Evolutionary conservation across 2,329 filamentous ascomycete genomes (phyloP), one percentile per base, ranked within the genome.

Genomic region (Cladophialophora immunda): DNA sequence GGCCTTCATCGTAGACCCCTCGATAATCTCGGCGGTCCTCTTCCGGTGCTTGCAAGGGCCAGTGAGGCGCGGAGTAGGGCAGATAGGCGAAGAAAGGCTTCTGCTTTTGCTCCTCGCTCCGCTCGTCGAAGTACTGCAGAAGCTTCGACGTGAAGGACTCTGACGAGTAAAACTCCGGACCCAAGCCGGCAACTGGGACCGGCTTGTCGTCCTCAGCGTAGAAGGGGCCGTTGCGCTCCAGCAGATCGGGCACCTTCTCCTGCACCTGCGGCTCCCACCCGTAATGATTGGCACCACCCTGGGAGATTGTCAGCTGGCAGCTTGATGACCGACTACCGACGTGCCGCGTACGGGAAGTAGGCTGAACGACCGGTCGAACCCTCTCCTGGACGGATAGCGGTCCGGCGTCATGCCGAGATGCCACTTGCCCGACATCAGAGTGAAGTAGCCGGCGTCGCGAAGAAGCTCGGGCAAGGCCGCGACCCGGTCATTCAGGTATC

Each of bases 51-150:
- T 89, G 87, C 6, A 89, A 76, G 1, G 87, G 87, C 87, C 87
- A 89, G 70, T 89, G 87, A 1, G 87, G 87, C 0, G 87, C 87
- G 0, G 86, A 87, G 74, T 88, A 89, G 1, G 87, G 86, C 0
- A 71, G 62, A 34, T 69, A 71, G 15, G 69, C 69, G 56, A 71
- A 71, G 58, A 71, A 71, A 1, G 69, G 69, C 27, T 68, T 50
- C 27, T 56, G 55, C 38, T 56, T 52, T 32, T 67, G 47, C 11
- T 34, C 13, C 2, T 63, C 1, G 80, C 54, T 22, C 15, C 67
- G 45, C 47, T 67, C 45, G n/a, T 62, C 55, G 8, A 69, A 36
- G 19, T 66, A 69, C 27, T 67, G 45, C 27, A 69, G 29, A 8
- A 69, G 32, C 50, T 64, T 69, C 30, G 54, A 59, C 25, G 67